Base-by-base conservation (phyloP, 177 flowering plant species). In the Vitis hybrid region DNA sequence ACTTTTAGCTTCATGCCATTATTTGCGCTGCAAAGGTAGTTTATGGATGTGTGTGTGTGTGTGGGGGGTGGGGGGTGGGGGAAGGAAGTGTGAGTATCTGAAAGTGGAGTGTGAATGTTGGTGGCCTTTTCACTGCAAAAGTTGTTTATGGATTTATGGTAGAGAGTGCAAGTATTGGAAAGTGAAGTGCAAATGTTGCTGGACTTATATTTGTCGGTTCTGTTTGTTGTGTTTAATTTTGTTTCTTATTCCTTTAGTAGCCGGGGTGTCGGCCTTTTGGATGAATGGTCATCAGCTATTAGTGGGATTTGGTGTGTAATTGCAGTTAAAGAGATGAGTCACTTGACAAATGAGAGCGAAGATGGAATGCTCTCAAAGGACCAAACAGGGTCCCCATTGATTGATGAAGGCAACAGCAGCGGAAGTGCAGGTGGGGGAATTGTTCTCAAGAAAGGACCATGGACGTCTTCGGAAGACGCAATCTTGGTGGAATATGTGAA, bases 391-490 rank as follows among this genome's bases (percentile, higher is more conserved):
- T 90, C 90, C 19, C 82, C 88, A 53, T 78, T 76, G 29, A 10
- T 65, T 51, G 91, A 88, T 55, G 91, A 87, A 66, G 79, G 75
- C 51, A 78, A 72, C 62, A 55, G 67, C 51, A 83, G 79, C 59
- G 86, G 81, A 67, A 75, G 77, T 74, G 49, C 69, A 22, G 60
- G 62, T 65, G 73, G 69, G 45, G 82, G 77, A 48, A 72, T 73
- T 26, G 52, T 69, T 73, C 70, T 91, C 71, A 93, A 93, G 81
- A 93, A 93, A 77, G 98, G 97, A 4, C 98, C 98, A 7, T 93
- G 98, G 97, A 88, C 97, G n/a, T 74, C 98, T 57, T 83, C 87
- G 6, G 95, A 93, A 81, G 98, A 93, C 83, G 91, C 88, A 45
- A 88, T 91, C 72, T 74, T 93, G 79, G 79, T 87, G n/a, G 98